These are phyloP conservation scores for Candida taoyuanica DNA, from an alignment of 805 yeast species.

Conservation along the genomic window DNA sequence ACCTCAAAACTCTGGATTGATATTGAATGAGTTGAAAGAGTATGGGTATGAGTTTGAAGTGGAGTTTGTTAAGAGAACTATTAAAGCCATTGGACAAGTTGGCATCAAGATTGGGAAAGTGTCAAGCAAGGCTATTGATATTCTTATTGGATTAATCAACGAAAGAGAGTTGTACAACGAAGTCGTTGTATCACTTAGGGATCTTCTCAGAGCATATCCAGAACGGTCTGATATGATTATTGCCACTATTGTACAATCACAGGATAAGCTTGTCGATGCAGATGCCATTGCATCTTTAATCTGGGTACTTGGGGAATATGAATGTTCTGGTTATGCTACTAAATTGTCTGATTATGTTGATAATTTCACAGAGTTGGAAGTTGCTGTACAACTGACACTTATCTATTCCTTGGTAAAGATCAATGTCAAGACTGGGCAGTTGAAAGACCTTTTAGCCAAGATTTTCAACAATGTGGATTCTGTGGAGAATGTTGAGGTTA, in stretches of 20 bases:
- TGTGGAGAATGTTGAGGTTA: slow-evolving; percentile 68
- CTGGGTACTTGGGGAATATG: slow-evolving; percentile 71
- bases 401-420: slow-evolving; percentile 62
- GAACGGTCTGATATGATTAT: slow-evolving; percentile 44
- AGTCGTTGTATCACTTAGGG: slow-evolving; percentile 56
- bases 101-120: slow-evolving; percentile 58
- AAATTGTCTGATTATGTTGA: slow-evolving; percentile 44
- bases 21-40: slow-evolving; percentile 69
- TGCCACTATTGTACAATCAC: slow-evolving; percentile 47
- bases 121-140: slow-evolving; percentile 52
- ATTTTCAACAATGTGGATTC: slow-evolving; percentile 62
- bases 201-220: slow-evolving; percentile 64
- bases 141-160: slow-evolving; percentile 52
- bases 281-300: slow-evolving; percentile 53
- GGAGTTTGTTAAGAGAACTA: slow-evolving; percentile 63
- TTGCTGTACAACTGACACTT: slow-evolving; percentile 54
- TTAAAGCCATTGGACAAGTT: slow-evolving; percentile 64
- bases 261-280: slow-evolving; percentile 42
- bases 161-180: slow-evolving; percentile 65
- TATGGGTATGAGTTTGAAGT: slow-evolving; percentile 84
- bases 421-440: slow-evolving; percentile 37
- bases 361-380: slow-evolving; percentile 53
- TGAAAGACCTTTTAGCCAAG: slow-evolving; percentile 45
- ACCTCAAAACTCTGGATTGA: slow-evolving; percentile 50
- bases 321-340: slow-evolving; percentile 48